Percentiles rank a stretch among this genome's conserved stretches.
phyloP scores from a whole-genome alignment of 208 protist genomes.

The Phytomonas sp. region DNA sequence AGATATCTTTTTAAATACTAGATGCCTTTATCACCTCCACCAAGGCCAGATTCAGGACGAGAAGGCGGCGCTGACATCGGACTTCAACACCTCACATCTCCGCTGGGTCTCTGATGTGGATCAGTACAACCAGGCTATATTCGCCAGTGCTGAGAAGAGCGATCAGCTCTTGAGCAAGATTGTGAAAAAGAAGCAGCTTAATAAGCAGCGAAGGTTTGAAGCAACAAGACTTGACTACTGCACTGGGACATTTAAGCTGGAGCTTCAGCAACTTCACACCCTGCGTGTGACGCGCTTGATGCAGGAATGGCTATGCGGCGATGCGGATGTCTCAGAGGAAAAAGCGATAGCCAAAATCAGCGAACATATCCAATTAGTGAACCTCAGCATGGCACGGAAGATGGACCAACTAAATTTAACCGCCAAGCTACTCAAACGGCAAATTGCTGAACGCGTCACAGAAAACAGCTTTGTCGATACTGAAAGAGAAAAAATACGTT shows the following conservation, averaged over 20 bases:
- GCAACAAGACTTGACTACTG: constrained; percentile 52
- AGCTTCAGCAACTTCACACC: constrained; percentile 90
- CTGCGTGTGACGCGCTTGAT: constrained; percentile 92
- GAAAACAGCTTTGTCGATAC: constrained; percentile 58
- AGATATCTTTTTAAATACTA: constrained; percentile 46
- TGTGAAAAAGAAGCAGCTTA: constrained; percentile 68
- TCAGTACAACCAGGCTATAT: constrained; percentile 81
- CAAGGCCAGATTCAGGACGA: constrained; percentile 93
- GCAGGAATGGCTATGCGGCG: constrained; percentile 90
- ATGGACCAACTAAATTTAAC: constrained; percentile 55
- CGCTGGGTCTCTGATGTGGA: constrained; percentile 55
- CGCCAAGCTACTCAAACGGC: constrained; percentile 41
- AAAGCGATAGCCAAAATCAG: constrained; percentile 58
- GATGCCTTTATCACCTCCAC: constrained; percentile 65
- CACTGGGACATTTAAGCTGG: constrained; percentile 76
- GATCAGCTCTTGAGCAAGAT: constrained; percentile 64
- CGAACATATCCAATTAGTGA: constrained; percentile 62
- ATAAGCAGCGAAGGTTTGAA: constrained; percentile 44
- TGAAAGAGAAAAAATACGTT: constrained; percentile 30
- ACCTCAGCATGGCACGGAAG: constrained; percentile 63
- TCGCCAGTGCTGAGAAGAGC: constrained; percentile 67
- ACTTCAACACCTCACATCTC: constrained; percentile 72
- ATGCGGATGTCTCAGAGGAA: constrained; percentile 45
- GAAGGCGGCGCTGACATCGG: constrained; percentile 59
- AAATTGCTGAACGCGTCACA: constrained; percentile 61